Evolutionary conservation across 2,329 filamentous ascomycete species (phyloP), one percentile per base, ranked within the genome.

Genomic region (Penicillium digitatum): DNA sequence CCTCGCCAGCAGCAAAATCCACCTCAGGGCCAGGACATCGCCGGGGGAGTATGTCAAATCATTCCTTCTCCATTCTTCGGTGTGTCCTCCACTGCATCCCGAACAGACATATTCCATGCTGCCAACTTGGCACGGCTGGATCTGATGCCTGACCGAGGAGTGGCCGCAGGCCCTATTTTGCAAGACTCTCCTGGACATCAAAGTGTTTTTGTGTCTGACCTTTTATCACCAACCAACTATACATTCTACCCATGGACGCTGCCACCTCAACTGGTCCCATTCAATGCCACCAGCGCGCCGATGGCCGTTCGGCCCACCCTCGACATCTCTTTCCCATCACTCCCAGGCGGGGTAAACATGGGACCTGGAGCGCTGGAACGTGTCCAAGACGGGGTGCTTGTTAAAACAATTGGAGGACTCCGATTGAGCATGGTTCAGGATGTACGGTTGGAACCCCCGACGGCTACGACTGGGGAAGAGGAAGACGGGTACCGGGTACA

Each of bases 181-280:
- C 77, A 82, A 67, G 82, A 76, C 74, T 85, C 76, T 10, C 66
- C 72, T 24, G 74, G 79, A 56, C 80, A 81, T 62, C 82, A 82
- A 4, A 82, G 80, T 56, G 78, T 84, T 14, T 80, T 79, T 8
- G 62, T 81, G 27, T 77, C 79, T 8, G 83, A 81, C 67, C 74
- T 79, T 52, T 76, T 69, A 56, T 86, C 85, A 14, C 83, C 82
- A 7, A 86, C 85, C 0, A 95, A 95, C 65, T 87, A 92, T 70
- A 93, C 88, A 0, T 87, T 89, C 65, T 97, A 91, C 67, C 94
- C 94, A 0, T 97, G 93, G 93, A 97, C 94, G 0, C 77, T 99
- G 0, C 93, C 94, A 0, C 78, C 79, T 1, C 80, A 83, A 26
- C 79, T 95, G 63, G 81, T 96, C 3, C 90, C 92, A 0, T 74